Evolutionary conservation across 1,284 basidiomycete species (phyloP).

Genomic region (Gomphus sp.): DNA sequence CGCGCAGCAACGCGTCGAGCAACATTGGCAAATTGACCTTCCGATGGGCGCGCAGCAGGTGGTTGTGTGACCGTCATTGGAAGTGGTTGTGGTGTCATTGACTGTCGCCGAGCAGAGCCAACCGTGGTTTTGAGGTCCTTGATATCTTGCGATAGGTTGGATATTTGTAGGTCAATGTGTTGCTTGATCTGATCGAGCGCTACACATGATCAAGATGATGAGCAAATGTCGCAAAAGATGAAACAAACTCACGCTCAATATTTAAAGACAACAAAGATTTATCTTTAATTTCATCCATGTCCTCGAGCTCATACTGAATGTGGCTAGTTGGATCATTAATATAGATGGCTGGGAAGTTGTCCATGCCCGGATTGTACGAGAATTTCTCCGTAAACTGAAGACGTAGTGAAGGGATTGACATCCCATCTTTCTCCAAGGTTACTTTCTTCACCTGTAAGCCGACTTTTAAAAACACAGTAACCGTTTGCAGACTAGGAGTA

Average conservation of each 20-base stretch:
- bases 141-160: slow-evolving; percentile 79
- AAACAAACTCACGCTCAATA: slow-evolving; percentile 79
- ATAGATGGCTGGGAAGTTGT: slow-evolving; percentile 95
- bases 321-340: slow-evolving; percentile 86
- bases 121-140: slow-evolving; percentile 80
- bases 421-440: slow-evolving; percentile 49
- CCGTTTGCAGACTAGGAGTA: slow-evolving; percentile 25
- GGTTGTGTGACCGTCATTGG: slow-evolving; percentile 48
- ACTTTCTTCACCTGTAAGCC: slow-evolving; percentile 91
- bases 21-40: slow-evolving; percentile 60
- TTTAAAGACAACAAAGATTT: slow-evolving; percentile 86
- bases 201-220: slow-evolving; percentile 23
- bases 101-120: slow-evolving; percentile 32
- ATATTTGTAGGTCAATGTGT: slow-evolving; percentile 90
- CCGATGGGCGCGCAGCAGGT: slow-evolving; percentile 53
- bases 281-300: slow-evolving; percentile 88
- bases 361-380: slow-evolving; percentile 86
- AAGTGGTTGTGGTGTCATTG: slow-evolving; percentile 38
- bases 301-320: slow-evolving; percentile 93
- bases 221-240: neutral
- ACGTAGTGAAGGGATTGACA: slow-evolving; percentile 66
- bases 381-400: slow-evolving; percentile 95
- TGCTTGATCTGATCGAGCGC: slow-evolving; percentile 98
- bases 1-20: slow-evolving; percentile 50
- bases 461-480: slow-evolving; percentile 81